These are phyloP conservation scores for Cystobasidium ongulense DNA, from an alignment of 768 basidiomycete genomes.

Conservation along the genomic window DNA sequence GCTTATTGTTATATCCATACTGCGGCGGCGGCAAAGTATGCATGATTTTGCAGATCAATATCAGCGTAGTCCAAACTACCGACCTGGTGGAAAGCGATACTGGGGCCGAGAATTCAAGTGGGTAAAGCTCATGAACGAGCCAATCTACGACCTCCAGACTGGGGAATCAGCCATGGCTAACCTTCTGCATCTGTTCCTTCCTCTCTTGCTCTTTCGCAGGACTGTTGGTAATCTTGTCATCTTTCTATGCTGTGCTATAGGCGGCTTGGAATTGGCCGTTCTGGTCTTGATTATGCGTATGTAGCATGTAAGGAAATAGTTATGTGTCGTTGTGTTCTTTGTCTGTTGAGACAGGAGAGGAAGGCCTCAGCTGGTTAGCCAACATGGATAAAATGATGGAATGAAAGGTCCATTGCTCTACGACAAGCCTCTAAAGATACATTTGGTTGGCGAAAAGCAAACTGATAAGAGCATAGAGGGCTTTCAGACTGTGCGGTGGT, in stretches of 20 bases:
- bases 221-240: constrained; percentile 27
- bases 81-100: constrained; percentile 22
- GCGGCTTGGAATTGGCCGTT: constrained; percentile 28
- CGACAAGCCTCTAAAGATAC: neutral
- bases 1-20: constrained; percentile 21
- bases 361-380: no score
- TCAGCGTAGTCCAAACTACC: neutral
- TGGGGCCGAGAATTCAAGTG: constrained; percentile 32
- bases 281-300: constrained; percentile 22
- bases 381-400: no score
- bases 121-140: no score
- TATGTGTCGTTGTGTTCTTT: neutral
- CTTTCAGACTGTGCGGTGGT: constrained; percentile 54
- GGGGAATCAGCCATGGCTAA: no score
- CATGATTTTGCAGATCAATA: constrained; percentile 32
- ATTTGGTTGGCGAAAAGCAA: neutral
- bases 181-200: no score
- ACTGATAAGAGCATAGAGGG: neutral
- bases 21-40: constrained; percentile 9
- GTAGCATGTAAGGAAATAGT: neutral
- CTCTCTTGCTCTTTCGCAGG: neutral
- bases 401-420: neutral
- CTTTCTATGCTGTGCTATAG: neutral
- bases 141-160: no score
- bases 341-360: neutral